Evolutionary conservation across 768 basidiomycete species (phyloP), one percentile per base, ranked within the genome.

Genomic region (Lactarius vividus): DNA sequence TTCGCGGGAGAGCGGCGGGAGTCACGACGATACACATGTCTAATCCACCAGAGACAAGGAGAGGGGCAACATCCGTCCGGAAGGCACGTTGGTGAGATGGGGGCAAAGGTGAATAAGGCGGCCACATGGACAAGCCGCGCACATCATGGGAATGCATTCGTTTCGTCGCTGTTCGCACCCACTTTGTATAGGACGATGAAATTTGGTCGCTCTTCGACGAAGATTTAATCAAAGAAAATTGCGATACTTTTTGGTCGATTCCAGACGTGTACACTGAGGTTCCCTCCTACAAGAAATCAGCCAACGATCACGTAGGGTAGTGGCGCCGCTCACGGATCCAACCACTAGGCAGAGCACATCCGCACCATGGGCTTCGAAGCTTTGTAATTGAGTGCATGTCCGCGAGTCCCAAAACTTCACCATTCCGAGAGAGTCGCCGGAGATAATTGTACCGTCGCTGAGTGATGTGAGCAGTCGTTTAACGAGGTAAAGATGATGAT

Each of bases 391-490:
- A 0, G 96, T 98, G 72, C 91, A 89, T 60, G 92, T 96, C 71
- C 82, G 81, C 18, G 91, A 86, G 74, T 98, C 96, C 97, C 97
- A 99, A 75, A 99, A 96, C 71, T 94, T 96, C 70, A 98, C 94
- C 73, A 85, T 86, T 42, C 97, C 97, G 59, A 98, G 79, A 5
- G 96, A 97, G 74, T 99, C 97, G 8, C 95, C 96, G 11, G 94
- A 95, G 44, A 97, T 82, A 66, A 98, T 89, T 6, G 92, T 96
- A 23, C 94, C 94, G 75, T 98, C 92, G 4, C 91, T 96, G 53
- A 42, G 23, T 15, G 42, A 18, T 15, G 31, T 63, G 42, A 69
- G 37, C 49, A 16, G 23, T 57, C 62, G 31, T 44, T n/a, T 4
- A 29, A 49, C 44, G 26, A 11, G 54, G 39, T 9, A 29, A 49